Evolutionary conservation across 345 rosid species (phyloP).

Genomic region (Populus simonii): DNA sequence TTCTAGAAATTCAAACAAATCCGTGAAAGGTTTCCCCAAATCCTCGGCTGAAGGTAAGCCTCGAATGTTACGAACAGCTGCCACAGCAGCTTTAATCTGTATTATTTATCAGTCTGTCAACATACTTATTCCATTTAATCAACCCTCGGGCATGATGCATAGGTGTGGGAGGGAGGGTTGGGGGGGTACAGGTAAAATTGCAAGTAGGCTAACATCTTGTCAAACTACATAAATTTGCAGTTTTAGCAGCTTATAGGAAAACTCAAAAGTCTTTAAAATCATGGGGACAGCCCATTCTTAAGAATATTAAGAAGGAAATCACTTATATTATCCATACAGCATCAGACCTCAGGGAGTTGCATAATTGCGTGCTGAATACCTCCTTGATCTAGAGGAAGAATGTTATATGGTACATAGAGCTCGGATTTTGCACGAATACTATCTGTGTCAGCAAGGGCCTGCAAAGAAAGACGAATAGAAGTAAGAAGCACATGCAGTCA

Average conservation of each 20-base stretch:
- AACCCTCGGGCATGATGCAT: constrained; percentile 7
- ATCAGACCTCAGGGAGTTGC: constrained; percentile 77
- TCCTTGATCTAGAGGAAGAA: constrained; percentile 87
- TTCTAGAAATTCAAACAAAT: constrained; percentile 77
- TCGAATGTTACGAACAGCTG: constrained; percentile 55
- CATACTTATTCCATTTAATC: constrained; percentile 4
- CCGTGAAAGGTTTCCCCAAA: constrained; percentile 50
- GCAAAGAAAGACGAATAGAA: constrained; percentile 17
- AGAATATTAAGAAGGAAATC: constrained; percentile 12
- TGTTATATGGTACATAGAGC: constrained; percentile 75
- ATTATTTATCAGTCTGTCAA: constrained; percentile 25
- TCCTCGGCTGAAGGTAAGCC: constrained; percentile 58
- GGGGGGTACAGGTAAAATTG: background rate
- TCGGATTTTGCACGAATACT: constrained; percentile 49
- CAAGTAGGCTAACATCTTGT: constrained; percentile 5
- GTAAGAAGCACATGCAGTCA: background rate
- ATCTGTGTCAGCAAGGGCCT: constrained; percentile 70
- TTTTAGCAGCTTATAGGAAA: constrained; percentile 2
- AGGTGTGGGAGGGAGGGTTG: background rate
- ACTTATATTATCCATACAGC: constrained; percentile 13
- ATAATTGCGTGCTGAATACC: constrained; percentile 77
- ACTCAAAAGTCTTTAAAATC: background rate
- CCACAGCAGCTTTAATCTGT: constrained; percentile 84
- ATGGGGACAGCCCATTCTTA: background rate
- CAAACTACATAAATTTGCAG: background rate